Conservation (phyloP, 176 grass and related monocot genomes). For the Phragmites australis region DNA sequence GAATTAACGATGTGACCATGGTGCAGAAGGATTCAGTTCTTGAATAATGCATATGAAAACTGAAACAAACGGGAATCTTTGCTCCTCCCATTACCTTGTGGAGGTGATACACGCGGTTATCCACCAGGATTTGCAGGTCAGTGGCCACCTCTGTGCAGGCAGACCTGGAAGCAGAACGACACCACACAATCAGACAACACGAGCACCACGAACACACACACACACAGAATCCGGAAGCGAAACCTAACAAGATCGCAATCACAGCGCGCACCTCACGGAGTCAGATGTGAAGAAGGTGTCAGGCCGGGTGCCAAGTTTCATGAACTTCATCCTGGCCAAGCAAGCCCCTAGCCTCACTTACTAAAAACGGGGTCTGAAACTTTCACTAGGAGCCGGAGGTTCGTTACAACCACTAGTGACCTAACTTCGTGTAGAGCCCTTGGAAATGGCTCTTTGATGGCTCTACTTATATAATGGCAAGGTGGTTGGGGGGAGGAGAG, state of each 20-base stretch:
- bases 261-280: conserved; percentile 52
- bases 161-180: conserved; percentile 52
- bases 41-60: neutral
- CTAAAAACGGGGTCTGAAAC: conserved; percentile 47
- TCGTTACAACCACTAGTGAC: conserved; percentile 35
- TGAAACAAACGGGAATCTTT: neutral
- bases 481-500: conserved; percentile 35
- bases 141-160: conserved; percentile 84
- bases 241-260: conserved; percentile 15
- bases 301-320: conserved; percentile 84
- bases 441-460: conserved; percentile 34
- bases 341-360: neutral
- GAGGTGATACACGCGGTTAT: conserved; percentile 63
- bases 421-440: conserved; percentile 46
- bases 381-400: conserved; percentile 6
- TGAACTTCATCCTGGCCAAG: conserved; percentile 85
- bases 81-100: conserved; percentile 70
- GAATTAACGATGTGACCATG: too few species aligned
- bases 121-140: conserved; percentile 82
- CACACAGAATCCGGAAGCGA: neutral
- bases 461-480: conserved; percentile 58
- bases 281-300: conserved; percentile 85
- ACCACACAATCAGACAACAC: conserved; percentile 24
- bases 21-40: neutral
- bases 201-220: neutral